These are phyloP conservation scores for peach (Prunus persica) DNA, from an alignment of 306 rosid genomes.

Conservation along the genomic window DNA sequence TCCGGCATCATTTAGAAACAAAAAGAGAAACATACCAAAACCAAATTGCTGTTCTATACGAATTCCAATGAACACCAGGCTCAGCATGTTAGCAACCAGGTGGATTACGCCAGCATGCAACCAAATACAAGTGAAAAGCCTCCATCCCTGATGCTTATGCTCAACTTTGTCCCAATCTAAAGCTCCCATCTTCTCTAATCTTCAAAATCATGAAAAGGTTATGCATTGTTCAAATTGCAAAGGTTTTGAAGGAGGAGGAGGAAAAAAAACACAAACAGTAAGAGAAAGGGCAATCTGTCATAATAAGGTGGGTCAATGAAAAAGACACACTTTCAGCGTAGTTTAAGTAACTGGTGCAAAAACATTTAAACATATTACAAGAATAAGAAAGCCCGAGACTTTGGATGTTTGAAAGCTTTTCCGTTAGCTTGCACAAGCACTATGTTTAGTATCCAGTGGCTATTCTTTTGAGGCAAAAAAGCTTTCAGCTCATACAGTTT, in stretches of 20 bases:
- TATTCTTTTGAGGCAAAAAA: neutral
- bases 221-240: neutral
- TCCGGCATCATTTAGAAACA: neutral
- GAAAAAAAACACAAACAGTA: too few species aligned
- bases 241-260: neutral
- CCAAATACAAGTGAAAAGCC: slow-evolving; percentile 89
- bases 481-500: neutral
- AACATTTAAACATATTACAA: neutral
- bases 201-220: slow-evolving; percentile 20
- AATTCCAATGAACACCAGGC: slow-evolving; percentile 77
- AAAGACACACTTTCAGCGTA: too few species aligned
- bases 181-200: slow-evolving; percentile 83
- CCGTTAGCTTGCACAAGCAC: neutral
- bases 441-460: neutral
- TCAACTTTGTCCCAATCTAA: slow-evolving; percentile 55
- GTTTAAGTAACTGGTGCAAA: too few species aligned
- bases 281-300: neutral
- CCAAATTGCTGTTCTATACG: slow-evolving; percentile 93
- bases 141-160: slow-evolving; percentile 68
- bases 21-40: slow-evolving; percentile 49
- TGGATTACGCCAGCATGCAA: slow-evolving; percentile 85
- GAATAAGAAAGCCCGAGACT: neutral
- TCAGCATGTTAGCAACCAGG: slow-evolving; percentile 69
- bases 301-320: neutral
- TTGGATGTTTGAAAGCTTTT: neutral